Base-by-base conservation (phyloP, 2,329 filamentous ascomycete genomes). In the Thermothelomyces thermophilus region DNA sequence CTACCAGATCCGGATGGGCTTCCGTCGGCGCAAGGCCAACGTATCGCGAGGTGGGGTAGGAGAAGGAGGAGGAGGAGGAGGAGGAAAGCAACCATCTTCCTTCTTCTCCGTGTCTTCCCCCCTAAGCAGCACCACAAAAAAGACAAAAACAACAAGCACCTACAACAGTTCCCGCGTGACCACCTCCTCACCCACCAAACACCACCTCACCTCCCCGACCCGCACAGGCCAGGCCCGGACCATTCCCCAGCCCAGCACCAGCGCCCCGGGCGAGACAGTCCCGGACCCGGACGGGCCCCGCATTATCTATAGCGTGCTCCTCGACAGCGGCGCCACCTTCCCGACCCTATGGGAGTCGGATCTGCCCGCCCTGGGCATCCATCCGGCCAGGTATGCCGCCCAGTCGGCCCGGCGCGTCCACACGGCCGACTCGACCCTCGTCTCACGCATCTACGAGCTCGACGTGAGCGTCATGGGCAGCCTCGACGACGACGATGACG, bases 271-370 rank as follows among this genome's bases (percentile, higher is more conserved):
- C 19, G 33, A 24, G 17, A 47, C 48, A 7, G 36, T 40, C 17
- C 45, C 42, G 6, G 52, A 59, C 48, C 39, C 44, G 9, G 20
- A 57, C 13, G 61, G 59, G 3, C 64, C 67, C 2, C 56, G 56
- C 33, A 44, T 68, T 17, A 57, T 60, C 39, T 68, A 67, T 51
- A 55, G 62, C 28, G 65, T 64, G 16, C 55, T 74, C 37, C 60
- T 74, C 34, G 72, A 75, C 56, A 66, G 63, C 33, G 73, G 72
- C 41, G 68, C 71, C 5, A 73, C 69, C 0, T 64, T 67, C 28
- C 71, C 73, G 1, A 58, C 64, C 28, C 60, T 75, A 28, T 62
- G 61, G 45, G 40, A 54, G 9, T 41, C 56, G 14, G 72, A 74
- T 56, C 58, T 73, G 3, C 30, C 48, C 9, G 43, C 53, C 3